phyloP scores from a whole-genome alignment of 2,329 filamentous ascomycete species.

The Acrocalymma vagum region DNA sequence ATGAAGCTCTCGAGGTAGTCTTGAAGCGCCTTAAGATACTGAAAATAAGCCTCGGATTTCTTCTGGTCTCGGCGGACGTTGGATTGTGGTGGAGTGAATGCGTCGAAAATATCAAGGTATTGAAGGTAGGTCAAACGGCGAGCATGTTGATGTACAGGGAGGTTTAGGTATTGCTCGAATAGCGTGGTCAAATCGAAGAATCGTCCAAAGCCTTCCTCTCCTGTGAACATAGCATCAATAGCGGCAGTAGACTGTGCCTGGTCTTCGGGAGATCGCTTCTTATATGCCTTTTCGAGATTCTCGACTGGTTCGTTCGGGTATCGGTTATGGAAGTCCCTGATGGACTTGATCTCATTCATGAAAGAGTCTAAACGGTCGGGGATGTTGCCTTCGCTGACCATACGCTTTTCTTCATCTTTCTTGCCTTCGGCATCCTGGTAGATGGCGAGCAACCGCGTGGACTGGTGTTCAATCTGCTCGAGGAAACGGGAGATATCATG shows the following conservation, averaged over 20 bases:
- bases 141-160: conserved; percentile 77
- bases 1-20: conserved; percentile 90
- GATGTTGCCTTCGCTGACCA: conserved; percentile 81
- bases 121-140: conserved; percentile 83
- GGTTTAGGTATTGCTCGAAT: conserved; percentile 90
- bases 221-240: conserved; percentile 92
- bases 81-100: conserved; percentile 77
- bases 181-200: conserved; percentile 87
- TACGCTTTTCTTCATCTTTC: conserved; percentile 81
- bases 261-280: conserved; percentile 71
- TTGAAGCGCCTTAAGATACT: conserved; percentile 82
- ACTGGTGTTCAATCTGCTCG: conserved; percentile 86
- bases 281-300: conserved; percentile 93
- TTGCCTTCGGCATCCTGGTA: conserved; percentile 81
- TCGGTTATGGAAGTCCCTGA: conserved; percentile 86
- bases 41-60: conserved; percentile 90
- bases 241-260: conserved; percentile 69
- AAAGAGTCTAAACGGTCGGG: conserved; percentile 93
- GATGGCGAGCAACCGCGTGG: conserved; percentile 78
- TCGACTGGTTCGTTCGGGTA: conserved; percentile 96
- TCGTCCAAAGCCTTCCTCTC: conserved; percentile 91
- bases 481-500: conserved; percentile 91
- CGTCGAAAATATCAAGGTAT: conserved; percentile 91
- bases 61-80: conserved; percentile 84
- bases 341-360: conserved; percentile 81